A percentile compares a stretch with the other conserved stretches of the same genome.
phyloP scores from a whole-genome alignment of 1,139 yeast genomes.

The Yamadazyma sp. region DNA sequence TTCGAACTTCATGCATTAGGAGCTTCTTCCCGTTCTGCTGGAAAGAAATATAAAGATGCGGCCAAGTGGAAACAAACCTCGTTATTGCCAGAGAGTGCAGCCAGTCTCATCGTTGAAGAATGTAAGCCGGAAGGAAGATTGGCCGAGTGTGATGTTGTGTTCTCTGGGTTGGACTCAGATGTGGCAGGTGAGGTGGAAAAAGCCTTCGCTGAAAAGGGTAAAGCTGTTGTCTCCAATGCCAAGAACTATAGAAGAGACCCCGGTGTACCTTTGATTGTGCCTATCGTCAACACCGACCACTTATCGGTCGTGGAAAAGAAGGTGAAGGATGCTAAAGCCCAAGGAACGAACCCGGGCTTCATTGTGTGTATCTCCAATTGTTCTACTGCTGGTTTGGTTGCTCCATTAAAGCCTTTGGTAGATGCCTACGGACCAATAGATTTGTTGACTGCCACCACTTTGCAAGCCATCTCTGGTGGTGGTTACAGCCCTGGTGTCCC shows the following conservation, averaged over 20 bases:
- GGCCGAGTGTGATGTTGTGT: constrained; percentile 88
- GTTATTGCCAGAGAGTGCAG: constrained; percentile 69
- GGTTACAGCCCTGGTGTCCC: constrained; percentile 98
- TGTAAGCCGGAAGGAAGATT: constrained; percentile 73
- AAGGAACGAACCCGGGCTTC: constrained; percentile 66
- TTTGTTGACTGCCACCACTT: constrained; percentile 81
- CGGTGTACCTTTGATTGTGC: constrained; percentile 90
- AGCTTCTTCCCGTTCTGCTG: constrained; percentile 93
- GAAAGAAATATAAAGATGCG: constrained; percentile 80
- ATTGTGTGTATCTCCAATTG: constrained; percentile 96
- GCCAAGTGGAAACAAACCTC: constrained; percentile 94
- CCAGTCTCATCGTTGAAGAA: constrained; percentile 65
- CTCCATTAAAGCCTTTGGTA: constrained; percentile 90
- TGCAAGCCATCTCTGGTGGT: constrained; percentile 98
- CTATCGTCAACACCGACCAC: constrained; percentile 95
- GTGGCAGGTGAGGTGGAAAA: constrained; percentile 91
- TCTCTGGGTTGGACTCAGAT: constrained; percentile 92
- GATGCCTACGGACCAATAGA: constrained; percentile 89
- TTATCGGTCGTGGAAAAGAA: constrained; percentile 69
- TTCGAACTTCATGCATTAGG: constrained; percentile 85
- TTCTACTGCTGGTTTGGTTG: constrained; percentile 96
- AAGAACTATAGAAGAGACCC: constrained; percentile 90
- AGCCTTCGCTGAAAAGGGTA: constrained; percentile 77
- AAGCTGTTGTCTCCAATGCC: constrained; percentile 89
- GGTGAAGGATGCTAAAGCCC: constrained; percentile 51